These are phyloP conservation scores for Candida peoriensis DNA, from an alignment of 805 yeast genomes.

Conservation along the genomic window DNA sequence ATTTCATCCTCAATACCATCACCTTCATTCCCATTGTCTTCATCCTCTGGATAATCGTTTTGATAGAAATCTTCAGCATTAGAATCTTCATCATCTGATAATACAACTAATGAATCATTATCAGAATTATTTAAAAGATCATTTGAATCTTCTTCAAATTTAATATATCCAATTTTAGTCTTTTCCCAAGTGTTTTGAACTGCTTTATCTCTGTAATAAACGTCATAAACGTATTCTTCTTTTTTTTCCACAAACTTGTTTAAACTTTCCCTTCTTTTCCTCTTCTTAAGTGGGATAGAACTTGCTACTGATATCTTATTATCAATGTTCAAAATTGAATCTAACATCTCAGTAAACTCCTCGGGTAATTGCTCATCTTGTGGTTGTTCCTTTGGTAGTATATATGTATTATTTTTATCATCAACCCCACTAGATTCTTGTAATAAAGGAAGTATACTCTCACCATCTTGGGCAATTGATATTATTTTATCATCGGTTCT, in stretches of 20 bases:
- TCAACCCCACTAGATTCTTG: slow-evolving; percentile 15
- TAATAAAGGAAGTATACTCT: slow-evolving; percentile 16
- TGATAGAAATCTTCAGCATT: slow-evolving; percentile 89
- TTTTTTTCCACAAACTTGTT: slow-evolving; percentile 13
- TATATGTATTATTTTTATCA: slow-evolving; percentile 21
- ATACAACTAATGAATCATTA: slow-evolving; percentile 33
- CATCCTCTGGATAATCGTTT: slow-evolving; percentile 95
- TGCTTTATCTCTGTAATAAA: slow-evolving; percentile 64
- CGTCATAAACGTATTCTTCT: slow-evolving; percentile 88
- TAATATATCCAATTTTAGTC: slow-evolving; percentile 29
- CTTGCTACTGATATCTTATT: slow-evolving; percentile 14
- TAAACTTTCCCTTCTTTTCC: slow-evolving; percentile 19
- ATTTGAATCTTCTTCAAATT: slow-evolving; percentile 36
- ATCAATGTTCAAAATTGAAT: slow-evolving; percentile 44
- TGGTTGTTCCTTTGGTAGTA: slow-evolving; percentile 15
- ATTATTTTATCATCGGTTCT: slow-evolving; percentile 37
- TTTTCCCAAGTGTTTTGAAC: slow-evolving; percentile 45
- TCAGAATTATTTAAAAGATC: slow-evolving; percentile 29
- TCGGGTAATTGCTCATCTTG: slow-evolving; percentile 41
- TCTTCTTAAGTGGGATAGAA: slow-evolving; percentile 16
- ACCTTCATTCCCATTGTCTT: slow-evolving; percentile 46
- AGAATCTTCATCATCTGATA: slow-evolving; percentile 76
- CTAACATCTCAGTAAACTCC: slow-evolving; percentile 72
- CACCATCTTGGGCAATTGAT: slow-evolving; percentile 11
- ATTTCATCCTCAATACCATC: slow-evolving; percentile 17